Percentiles rank a stretch among this genome's conserved stretches.
These are phyloP conservation scores for Jackrogersella multiformis DNA, from an alignment of 495 filamentous ascomycete genomes.

Conservation along the genomic window DNA sequence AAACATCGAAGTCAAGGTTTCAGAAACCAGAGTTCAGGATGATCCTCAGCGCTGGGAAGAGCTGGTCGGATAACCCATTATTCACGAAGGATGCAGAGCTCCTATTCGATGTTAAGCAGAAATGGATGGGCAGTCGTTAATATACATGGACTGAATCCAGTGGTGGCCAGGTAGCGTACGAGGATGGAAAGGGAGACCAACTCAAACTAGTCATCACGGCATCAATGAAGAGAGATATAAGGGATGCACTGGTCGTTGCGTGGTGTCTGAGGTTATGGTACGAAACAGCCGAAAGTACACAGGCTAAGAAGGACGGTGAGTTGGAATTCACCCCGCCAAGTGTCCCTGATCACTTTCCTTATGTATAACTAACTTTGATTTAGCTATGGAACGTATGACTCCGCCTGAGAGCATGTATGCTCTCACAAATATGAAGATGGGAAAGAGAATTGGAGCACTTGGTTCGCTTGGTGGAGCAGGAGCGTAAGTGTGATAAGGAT, in stretches of 20 bases:
- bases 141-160: constrained; percentile 7
- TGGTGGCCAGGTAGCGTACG: constrained; percentile 2
- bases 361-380: neutral
- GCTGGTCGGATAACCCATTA: neutral
- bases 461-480: constrained; percentile 3
- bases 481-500: no score
- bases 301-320: constrained; percentile 7
- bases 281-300: constrained; percentile 15
- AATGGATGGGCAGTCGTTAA: constrained; percentile 12
- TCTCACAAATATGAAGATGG: neutral
- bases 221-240: constrained; percentile 1
- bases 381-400: constrained; percentile 13
- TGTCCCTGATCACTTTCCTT: neutral
- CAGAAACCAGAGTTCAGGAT: constrained; percentile 7
- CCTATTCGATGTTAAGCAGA: constrained; percentile 12
- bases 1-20: neutral
- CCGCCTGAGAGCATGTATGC: neutral
- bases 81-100: neutral
- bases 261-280: constrained; percentile 20
- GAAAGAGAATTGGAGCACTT: constrained; percentile 7
- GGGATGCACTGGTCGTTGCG: constrained; percentile 1
- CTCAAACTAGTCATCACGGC: neutral
- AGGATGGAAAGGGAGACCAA: neutral
- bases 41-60: neutral
- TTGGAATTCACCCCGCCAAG: neutral